Evolutionary conservation across 768 basidiomycete species (phyloP).

Genomic region (Tulasnella sp.): DNA sequence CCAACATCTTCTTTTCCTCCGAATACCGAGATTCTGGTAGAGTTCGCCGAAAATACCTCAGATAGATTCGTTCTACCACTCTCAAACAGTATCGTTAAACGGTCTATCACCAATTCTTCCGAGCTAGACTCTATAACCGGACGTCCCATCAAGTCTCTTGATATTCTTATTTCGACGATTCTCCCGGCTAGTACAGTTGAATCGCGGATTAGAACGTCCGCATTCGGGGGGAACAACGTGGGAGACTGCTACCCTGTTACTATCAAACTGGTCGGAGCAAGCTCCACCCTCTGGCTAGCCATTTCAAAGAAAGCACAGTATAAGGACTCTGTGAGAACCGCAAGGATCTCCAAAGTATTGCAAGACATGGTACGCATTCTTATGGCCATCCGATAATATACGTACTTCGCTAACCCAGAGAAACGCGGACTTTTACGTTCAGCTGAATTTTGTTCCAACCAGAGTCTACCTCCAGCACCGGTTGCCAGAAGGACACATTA

Average conservation of each 20-base stretch:
- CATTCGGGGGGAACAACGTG: not conserved
- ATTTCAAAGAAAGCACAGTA: conserved; percentile 5
- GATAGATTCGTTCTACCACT: conserved; percentile 30
- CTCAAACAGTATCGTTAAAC: conserved; percentile 26
- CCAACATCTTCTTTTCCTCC: not conserved
- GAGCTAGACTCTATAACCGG: conserved; percentile 3
- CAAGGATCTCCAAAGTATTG: not conserved
- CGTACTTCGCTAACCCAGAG: not conserved
- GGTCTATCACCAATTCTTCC: not conserved
- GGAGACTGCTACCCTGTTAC: conserved; percentile 14
- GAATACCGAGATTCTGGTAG: conserved; percentile 30
- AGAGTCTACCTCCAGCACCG: conserved; percentile 23
- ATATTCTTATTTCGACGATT: conserved; percentile 14
- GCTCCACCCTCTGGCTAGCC: conserved; percentile 11
- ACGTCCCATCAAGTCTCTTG: not conserved
- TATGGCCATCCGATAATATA: not conserved
- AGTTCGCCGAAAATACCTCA: conserved; percentile 31
- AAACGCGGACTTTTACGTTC: not conserved
- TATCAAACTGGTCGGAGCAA: conserved; percentile 7
- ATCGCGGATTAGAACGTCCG: not conserved
- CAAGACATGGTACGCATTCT: not conserved
- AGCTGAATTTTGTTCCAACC: conserved; percentile 8
- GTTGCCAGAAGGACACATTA: conserved; percentile 13
- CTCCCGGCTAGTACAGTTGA: not conserved
- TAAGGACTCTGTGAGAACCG: not conserved